Evolutionary conservation across 352 stramenopile genomes (phyloP), one percentile per base, ranked within the genome.

Genomic region (Phytophthora pinifolia): DNA sequence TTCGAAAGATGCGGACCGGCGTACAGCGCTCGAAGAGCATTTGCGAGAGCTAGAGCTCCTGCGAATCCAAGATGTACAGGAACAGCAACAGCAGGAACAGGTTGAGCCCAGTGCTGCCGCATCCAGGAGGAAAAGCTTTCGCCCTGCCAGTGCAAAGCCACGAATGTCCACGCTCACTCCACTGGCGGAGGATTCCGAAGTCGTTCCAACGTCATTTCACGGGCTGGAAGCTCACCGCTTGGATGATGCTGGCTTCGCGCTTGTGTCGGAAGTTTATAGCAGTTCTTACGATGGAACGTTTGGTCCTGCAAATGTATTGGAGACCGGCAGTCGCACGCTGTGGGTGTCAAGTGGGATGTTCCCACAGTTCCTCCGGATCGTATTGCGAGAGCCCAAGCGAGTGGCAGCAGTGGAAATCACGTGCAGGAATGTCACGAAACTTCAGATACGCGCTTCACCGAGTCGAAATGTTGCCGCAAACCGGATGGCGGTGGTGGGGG

Each of bases 261-360:
- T 88, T 17, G 69, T 91, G 10, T 63, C 76, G 15, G 83, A 93
- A 13, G 67, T 91, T 12, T 70, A 82, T 32, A 87, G 76, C 48
- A 82, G 74, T 31, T 89, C 76, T n/a, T 83, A 76, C 33, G 75
- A 90, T 41, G 73, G 84, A 10, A 44, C 54, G 5, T 81, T 64
- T 32, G 53, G 70, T 1, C 73, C 80, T 3, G 41, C 45, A 10
- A 89, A 83, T 55, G 67, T 91, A 25, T 51, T 89, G 15, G 71
- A 59, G 30, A 78, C 65, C 48, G 75, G 82, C 43, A 72, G 71
- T 54, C 62, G 53, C 25, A 80, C 69, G 7, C 79, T 82, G 46
- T 93, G 83, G 83, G 73, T 93, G 39, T 84, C 75, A 2, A 79
- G 66, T 41, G 81, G 79, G 9, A 76, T 91, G 65, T 91, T 77